These are phyloP conservation scores for Hypericum perforatum DNA, from an alignment of 345 rosid species.

Conservation along the genomic window DNA sequence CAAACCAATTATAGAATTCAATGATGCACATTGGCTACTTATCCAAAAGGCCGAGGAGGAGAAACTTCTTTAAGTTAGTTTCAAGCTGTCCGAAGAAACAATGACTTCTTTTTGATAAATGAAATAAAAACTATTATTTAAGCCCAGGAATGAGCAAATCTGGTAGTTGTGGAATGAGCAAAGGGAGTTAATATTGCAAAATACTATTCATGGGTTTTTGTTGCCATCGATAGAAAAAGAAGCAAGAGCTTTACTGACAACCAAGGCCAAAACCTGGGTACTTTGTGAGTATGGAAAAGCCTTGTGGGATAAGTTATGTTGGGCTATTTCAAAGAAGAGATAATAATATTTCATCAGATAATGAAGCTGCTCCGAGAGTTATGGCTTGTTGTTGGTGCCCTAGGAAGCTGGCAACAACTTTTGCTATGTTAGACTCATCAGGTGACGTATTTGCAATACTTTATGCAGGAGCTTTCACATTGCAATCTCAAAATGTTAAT, in stretches of 20 bases:
- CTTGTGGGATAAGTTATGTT: conserved; percentile 5
- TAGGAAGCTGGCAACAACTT: conserved; percentile 9
- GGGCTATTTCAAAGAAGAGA: conserved; percentile 2
- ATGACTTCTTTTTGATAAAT: neutral
- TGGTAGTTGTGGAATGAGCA: conserved; percentile 11
- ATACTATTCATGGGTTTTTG: conserved; percentile 1
- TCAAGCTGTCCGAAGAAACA: neutral
- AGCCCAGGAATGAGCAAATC: neutral
- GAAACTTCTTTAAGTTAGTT: conserved; percentile 5
- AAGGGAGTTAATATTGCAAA: conserved; percentile 5
- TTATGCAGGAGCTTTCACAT: neutral
- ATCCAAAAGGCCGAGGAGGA: conserved; percentile 13
- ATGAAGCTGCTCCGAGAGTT: conserved; percentile 2
- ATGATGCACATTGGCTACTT: conserved; percentile 11
- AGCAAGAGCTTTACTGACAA: neutral
- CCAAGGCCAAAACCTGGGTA: conserved; percentile 7
- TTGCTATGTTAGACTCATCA: conserved; percentile 9
- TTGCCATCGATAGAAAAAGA: conserved; percentile 11
- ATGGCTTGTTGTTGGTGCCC: conserved; percentile 16
- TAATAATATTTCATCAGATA: neutral
- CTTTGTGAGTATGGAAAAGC: conserved; percentile 9
- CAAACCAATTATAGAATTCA: conserved; percentile 7
- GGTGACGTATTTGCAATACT: conserved; percentile 8
- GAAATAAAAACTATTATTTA: neutral
- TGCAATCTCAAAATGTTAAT: conserved; percentile 10